Conservation (phyloP, 345 rosid genomes). For the Brassica cretica region DNA sequence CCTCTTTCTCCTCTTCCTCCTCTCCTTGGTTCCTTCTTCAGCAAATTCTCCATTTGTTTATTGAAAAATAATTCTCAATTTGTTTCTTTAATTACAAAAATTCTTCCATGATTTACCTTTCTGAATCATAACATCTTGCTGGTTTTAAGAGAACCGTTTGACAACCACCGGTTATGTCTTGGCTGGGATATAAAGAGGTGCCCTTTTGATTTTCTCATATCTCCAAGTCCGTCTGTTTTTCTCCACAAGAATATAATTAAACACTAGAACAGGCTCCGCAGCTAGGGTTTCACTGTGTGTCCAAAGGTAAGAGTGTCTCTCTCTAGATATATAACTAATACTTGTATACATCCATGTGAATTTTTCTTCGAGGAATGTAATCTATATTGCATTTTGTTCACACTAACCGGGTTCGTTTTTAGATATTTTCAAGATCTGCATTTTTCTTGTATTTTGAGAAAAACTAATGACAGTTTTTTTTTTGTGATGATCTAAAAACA, state of each 20-base stretch:
- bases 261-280: conserved; percentile 3
- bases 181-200: neutral
- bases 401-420: neutral
- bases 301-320: conserved; percentile 29
- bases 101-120: conserved; percentile 8
- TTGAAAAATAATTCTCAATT: neutral
- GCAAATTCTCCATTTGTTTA: conserved; percentile 28
- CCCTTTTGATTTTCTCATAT: neutral
- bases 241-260: neutral
- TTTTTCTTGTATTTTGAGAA: neutral
- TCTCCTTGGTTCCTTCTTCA: conserved; percentile 25
- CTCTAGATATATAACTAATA: neutral
- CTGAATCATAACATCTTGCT: neutral
- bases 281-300: conserved; percentile 30
- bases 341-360: neutral
- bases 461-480: neutral
- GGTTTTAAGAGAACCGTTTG: conserved; percentile 5
- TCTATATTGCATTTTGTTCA: conserved; percentile 31
- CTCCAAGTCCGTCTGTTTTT: neutral
- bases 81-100: neutral
- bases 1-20: conserved; percentile 37
- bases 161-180: conserved; percentile 8
- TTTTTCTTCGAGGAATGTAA: conserved; percentile 8
- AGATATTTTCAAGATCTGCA: conserved; percentile 30
- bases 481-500: conserved; percentile 27